Evolutionary conservation across 495 filamentous ascomycete genomes (phyloP).

Genomic region (Platismatia glauca): DNA sequence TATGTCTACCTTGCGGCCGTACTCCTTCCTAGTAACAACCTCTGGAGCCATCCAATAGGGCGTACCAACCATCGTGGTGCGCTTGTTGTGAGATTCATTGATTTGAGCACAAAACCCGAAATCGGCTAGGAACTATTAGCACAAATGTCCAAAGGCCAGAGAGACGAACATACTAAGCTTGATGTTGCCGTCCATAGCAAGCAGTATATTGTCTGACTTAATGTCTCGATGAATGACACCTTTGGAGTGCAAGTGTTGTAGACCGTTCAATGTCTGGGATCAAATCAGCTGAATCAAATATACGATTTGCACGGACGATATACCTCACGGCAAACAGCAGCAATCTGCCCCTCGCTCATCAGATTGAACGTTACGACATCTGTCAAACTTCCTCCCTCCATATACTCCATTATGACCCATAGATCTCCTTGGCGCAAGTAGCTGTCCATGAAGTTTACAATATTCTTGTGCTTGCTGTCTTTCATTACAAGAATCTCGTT

Average conservation of each 20-base stretch:
- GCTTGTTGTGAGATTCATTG: conserved; percentile 92
- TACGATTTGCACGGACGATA: conserved; percentile 21
- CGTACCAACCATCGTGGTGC: conserved; percentile 97
- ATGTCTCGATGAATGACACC: conserved; percentile 98
- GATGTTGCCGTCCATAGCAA: conserved; percentile 93
- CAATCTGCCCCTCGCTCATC: conserved; percentile 95
- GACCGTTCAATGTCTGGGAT: conserved; percentile 65
- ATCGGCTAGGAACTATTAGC: conserved; percentile 59
- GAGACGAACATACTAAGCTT: conserved; percentile 72
- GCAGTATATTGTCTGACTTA: conserved; percentile 94
- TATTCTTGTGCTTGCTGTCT: conserved; percentile 95
- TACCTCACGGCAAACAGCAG: conserved; percentile 86
- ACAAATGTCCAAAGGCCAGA: conserved; percentile 8
- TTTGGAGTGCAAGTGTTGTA: conserved; percentile 95
- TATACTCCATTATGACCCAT: conserved; percentile 99
- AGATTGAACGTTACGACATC: conserved; percentile 99
- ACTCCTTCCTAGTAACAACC: conserved; percentile 94
- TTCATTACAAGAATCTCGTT: conserved; percentile 99
- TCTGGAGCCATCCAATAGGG: conserved; percentile 99
- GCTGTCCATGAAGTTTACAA: conserved; percentile 98
- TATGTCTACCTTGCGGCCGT: conserved; percentile 96
- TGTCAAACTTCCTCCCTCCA: conserved; percentile 96
- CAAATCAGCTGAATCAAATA: conserved; percentile 5
- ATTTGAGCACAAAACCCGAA: conserved; percentile 99
- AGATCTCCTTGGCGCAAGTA: conserved; percentile 80